phyloP scores from a whole-genome alignment of 805 yeast species.

The Candida vaughaniae region DNA sequence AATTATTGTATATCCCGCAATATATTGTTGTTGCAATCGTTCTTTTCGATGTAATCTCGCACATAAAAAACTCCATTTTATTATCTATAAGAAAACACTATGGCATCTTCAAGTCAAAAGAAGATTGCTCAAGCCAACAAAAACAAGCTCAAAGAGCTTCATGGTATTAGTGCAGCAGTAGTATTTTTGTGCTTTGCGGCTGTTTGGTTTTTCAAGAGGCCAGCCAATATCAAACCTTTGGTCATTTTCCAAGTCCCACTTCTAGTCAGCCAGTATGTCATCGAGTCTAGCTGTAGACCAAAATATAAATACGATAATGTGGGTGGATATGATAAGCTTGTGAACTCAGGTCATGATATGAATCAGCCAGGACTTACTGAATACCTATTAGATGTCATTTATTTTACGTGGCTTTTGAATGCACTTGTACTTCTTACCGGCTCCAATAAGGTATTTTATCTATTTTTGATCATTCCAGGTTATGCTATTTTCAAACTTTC shows the following conservation, averaged over 20 bases:
- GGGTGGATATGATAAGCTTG: constrained; percentile 38
- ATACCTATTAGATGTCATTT: constrained; percentile 68
- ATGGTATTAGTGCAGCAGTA: constrained; percentile 21
- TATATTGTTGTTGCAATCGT: no score
- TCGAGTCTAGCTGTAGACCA: constrained; percentile 67
- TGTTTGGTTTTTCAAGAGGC: constrained; percentile 43
- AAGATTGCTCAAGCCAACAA: constrained; percentile 47
- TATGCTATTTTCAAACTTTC: constrained; percentile 49
- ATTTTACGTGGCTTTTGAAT: constrained; percentile 60
- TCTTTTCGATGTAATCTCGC: no score
- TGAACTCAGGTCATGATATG: constrained; percentile 60
- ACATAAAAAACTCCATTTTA: no score
- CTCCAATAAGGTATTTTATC: constrained; percentile 57
- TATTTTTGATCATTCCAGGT: constrained; percentile 51
- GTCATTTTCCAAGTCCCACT: constrained; percentile 36
- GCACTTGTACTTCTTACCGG: constrained; percentile 55
- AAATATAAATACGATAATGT: constrained; percentile 24
- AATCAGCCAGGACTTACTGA: constrained; percentile 65
- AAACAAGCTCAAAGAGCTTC: constrained; percentile 39
- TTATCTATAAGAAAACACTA: no score
- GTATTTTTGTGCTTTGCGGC: constrained; percentile 37
- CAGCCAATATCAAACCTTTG: constrained; percentile 41
- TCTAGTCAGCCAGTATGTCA: constrained; percentile 45
- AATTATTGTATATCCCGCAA: no score
- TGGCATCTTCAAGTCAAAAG: constrained; percentile 61